Evolutionary conservation across 2,329 filamentous ascomycete species (phyloP), one percentile per base, ranked within the genome.

Genomic region (Spiromastix sp.): DNA sequence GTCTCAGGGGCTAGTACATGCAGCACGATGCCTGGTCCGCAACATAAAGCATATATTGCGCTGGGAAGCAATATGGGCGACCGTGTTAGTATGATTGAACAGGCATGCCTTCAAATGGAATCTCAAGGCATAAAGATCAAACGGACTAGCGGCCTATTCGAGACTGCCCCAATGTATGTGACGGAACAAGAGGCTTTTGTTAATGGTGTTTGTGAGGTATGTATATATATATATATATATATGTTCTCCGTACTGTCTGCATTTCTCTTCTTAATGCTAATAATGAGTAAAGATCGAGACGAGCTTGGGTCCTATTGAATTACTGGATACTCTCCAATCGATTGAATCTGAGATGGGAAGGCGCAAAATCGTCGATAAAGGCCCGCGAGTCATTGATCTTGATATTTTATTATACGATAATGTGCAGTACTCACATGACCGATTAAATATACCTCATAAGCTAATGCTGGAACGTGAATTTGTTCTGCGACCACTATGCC

Each of bases 131-230:
- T 96, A 52, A 74, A 63, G 35, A 72, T 98, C 25, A 71, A 76
- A 50, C 71, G 79, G 48, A 94, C 89, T 0, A 96, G 89, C 57
- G 81, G 78, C 42, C 67, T 98, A 3, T 98, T 91, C 73, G 86
- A 96, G 64, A 98, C 89, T 3, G 78, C 85, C 48, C 85, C 91
- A 15, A 98, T 98, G 91, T 98, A 98, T 59, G 82, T 95, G 44
- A 66, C 82, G 43, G 81, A 95, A 43, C 91, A 98, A 57, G 78
- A 79, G 43, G 74, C 75, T 19, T 98, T 98, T 54, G 66, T 95
- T 31, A 98, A 98, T 55, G 91, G 86, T 13, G 87, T 79, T 38
- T 94, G 85, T 57, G 84, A 93, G 77, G 86, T 93, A 58, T 56
- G 76, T 67, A 7, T n/a, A n/a, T n/a, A n/a, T n/a, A n/a, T n/a